Evolutionary conservation across 2,329 filamentous ascomycete species (phyloP).

Genomic region (Phyllosticta citribraziliensis): DNA sequence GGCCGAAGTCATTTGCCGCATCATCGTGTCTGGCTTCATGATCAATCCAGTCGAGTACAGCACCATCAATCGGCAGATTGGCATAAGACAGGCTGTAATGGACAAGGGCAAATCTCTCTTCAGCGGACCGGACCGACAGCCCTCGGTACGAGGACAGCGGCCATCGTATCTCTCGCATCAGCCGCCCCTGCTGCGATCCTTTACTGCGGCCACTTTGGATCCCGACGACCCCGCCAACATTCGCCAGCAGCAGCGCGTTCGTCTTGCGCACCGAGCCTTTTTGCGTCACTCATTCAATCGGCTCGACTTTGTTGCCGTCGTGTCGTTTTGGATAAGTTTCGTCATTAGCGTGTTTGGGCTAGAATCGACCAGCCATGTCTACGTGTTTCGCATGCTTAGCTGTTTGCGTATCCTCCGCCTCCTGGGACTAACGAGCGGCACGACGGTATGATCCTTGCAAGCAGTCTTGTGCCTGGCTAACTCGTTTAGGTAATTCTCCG

Average conservation of each 20-base stretch:
- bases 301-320: conserved; percentile 84
- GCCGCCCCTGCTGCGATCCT: conserved; percentile 62
- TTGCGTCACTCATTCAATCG: conserved; percentile 92
- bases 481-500: conserved; percentile 67
- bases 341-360: conserved; percentile 58
- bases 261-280: conserved; percentile 84
- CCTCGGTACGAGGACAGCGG: conserved; percentile 48
- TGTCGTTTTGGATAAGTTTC: conserved; percentile 93
- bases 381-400: conserved; percentile 92
- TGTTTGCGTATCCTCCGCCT: conserved; percentile 86
- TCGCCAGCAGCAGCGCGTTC: conserved; percentile 69
- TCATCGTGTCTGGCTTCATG: conserved; percentile 88
- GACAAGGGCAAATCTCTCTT: conserved; percentile 73
- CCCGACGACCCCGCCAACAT: conserved; percentile 48
- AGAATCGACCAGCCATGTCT: conserved; percentile 62
- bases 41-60: conserved; percentile 88
- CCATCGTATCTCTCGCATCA: conserved; percentile 33
- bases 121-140: conserved; percentile 61
- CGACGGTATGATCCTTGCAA: conserved; percentile 54
- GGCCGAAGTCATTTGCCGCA: conserved; percentile 68
- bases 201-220: conserved; percentile 60
- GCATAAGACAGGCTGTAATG: conserved; percentile 61
- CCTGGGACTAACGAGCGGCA: conserved; percentile 86
- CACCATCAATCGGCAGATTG: conserved; percentile 70
- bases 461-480: conserved; percentile 4